Percentiles rank a stretch among this genome's conserved stretches.
These are phyloP conservation scores for Pleurotus platypus DNA, from an alignment of 768 basidiomycete species.

Conservation along the genomic window DNA sequence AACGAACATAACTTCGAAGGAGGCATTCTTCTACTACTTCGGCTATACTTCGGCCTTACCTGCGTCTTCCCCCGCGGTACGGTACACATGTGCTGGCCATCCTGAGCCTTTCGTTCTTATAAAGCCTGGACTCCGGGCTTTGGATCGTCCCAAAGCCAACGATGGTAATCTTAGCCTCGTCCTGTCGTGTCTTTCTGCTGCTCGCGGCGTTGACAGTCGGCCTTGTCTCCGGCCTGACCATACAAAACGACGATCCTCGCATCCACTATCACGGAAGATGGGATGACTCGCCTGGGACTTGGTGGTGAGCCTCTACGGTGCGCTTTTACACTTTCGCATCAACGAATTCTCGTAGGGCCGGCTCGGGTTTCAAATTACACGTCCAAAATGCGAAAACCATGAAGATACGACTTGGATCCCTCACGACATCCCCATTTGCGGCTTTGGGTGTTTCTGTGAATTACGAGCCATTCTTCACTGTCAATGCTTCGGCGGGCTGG, in stretches of 20 bases:
- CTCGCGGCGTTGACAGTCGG: not conserved
- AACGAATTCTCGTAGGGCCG: conserved; percentile 33
- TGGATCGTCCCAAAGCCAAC: not conserved
- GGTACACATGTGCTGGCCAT: not conserved
- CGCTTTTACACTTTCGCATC: not conserved
- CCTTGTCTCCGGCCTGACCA: not conserved
- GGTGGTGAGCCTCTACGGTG: conserved; percentile 38
- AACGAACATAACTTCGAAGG: no score
- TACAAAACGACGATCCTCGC: conserved; percentile 35
- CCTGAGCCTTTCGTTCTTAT: not conserved
- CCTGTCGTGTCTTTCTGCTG: not conserved
- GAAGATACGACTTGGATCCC: conserved; percentile 41
- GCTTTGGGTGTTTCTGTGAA: conserved; percentile 47
- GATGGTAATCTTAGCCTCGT: not conserved
- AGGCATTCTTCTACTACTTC: not conserved
- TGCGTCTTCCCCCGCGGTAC: not conserved
- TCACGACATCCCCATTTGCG: conserved; percentile 44
- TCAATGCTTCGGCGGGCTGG: conserved; percentile 43
- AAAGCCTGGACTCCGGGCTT: not conserved
- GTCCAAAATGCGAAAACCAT: conserved; percentile 39
- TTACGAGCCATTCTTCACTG: conserved; percentile 40
- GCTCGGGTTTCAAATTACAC: conserved; percentile 51
- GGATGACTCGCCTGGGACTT: conserved; percentile 49
- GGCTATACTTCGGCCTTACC: not conserved
- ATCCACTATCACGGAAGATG: conserved; percentile 51